Conservation (phyloP, 768 basidiomycete species). For the Gymnopilus dilepis region DNA sequence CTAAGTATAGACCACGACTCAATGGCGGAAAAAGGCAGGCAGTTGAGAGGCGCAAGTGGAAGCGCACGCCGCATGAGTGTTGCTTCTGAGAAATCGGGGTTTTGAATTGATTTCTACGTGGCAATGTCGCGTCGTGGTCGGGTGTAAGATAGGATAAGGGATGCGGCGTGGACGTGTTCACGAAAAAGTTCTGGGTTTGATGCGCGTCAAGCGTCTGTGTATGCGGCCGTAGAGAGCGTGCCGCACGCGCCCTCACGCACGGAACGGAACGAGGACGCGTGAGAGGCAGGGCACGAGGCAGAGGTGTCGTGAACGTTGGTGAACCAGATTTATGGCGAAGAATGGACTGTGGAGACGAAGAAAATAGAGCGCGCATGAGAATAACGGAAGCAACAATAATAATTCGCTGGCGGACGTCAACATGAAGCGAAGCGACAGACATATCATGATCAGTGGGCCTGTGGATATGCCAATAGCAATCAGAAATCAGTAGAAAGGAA, state of each 20-base stretch:
- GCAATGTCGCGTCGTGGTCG: conserved; percentile 4
- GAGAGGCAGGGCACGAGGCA: conserved; percentile 7
- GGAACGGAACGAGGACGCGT: neutral
- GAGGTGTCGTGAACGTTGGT: neutral
- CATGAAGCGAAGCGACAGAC: neutral
- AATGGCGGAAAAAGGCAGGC: conserved; percentile 1
- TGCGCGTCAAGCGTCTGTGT: neutral
- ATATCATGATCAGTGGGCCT: too few relatives aligned
- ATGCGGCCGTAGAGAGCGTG: neutral
- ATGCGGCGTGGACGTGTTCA: conserved; percentile 4
- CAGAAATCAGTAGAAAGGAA: neutral
- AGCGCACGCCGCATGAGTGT: conserved; percentile 1
- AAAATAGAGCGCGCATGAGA: neutral
- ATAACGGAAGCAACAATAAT: neutral
- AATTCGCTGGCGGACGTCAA: neutral
- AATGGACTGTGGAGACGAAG: neutral
- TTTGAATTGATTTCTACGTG: conserved; percentile 3
- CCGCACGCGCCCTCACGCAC: conserved; percentile 1
- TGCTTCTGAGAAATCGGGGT: conserved; percentile 3
- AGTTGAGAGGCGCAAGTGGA: neutral
- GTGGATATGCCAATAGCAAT: neutral
- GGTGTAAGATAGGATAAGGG: neutral
- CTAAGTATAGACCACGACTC: conserved; percentile 3
- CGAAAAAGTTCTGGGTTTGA: neutral
- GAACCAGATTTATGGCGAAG: neutral